phyloP scores from a whole-genome alignment of 2,329 filamentous ascomycete genomes.

The Cryoendolithus antarcticus region DNA sequence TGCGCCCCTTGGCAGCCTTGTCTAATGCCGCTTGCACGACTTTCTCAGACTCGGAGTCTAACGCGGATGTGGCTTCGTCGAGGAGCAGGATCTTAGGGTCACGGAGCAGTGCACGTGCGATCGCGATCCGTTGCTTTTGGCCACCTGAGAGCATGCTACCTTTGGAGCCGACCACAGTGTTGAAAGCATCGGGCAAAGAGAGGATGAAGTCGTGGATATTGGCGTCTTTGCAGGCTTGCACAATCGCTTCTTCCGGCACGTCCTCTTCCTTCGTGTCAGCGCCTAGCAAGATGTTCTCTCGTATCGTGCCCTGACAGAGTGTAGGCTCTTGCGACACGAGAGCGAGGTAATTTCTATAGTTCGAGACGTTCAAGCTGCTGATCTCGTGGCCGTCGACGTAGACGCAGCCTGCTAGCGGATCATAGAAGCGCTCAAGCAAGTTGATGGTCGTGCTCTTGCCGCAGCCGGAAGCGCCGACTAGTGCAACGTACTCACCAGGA shows the following conservation, averaged over 20 bases:
- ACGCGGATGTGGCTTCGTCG: constrained; percentile 57
- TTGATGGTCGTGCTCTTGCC: constrained; percentile 92
- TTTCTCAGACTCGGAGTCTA: constrained; percentile 67
- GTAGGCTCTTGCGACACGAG: constrained; percentile 93
- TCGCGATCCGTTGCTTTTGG: constrained; percentile 89
- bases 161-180: constrained; percentile 60
- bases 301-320: constrained; percentile 82
- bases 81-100: constrained; percentile 77
- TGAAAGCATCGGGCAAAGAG: constrained; percentile 52
- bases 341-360: constrained; percentile 72
- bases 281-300: constrained; percentile 79
- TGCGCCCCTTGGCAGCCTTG: constrained; percentile 59
- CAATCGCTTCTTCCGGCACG: constrained; percentile 59
- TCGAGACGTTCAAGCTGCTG: constrained; percentile 65
- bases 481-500: constrained; percentile 71
- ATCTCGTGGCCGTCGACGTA: constrained; percentile 77
- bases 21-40: constrained; percentile 73
- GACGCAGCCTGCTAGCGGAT: constrained; percentile 68
- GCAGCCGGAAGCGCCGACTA: constrained; percentile 89
- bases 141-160: constrained; percentile 77
- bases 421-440: constrained; percentile 87
- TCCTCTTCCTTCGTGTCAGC: constrained; percentile 44
- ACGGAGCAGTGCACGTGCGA: constrained; percentile 81
- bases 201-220: constrained; percentile 90
- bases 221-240: constrained; percentile 72